Conservation (phyloP, 139 green algal species). For the Desmodesmus armatus region DNA sequence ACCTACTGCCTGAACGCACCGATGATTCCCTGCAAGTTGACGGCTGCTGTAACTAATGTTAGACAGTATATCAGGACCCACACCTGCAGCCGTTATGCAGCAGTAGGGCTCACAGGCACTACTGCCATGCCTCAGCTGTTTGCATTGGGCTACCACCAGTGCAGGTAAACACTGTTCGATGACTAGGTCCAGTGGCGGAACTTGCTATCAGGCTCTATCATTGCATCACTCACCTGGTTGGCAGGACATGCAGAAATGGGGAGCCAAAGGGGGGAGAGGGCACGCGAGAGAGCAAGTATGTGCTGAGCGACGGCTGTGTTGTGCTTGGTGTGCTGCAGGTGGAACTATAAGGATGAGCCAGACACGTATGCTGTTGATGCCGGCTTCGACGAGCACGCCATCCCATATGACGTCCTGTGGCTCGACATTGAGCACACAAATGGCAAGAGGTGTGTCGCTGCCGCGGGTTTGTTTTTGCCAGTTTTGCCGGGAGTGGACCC, state of each 20-base stretch:
- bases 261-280: too few species aligned
- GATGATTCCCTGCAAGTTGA: too few species aligned
- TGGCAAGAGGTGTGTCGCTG: conserved; percentile 79
- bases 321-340: conserved; percentile 75
- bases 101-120: conserved; percentile 92
- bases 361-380: conserved; percentile 86
- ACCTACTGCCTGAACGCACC: too few species aligned
- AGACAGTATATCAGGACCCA: conserved; percentile 75
- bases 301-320: background rate
- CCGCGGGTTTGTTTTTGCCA: too few species aligned
- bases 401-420: conserved; percentile 99
- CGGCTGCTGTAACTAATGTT: too few species aligned
- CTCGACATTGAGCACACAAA: conserved; percentile 99
- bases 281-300: too few species aligned
- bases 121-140: conserved; percentile 97
- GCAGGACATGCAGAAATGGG: background rate
- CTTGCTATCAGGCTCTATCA: background rate
- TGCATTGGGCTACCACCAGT: conserved; percentile 97
- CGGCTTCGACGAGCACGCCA: conserved; percentile 91
- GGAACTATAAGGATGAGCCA: conserved; percentile 97
- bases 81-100: conserved; percentile 70
- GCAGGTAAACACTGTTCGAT: conserved; percentile 90
- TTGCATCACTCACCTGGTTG: background rate
- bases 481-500: too few species aligned
- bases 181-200: conserved; percentile 92